Percentiles rank a stretch among this genome's conserved stretches.
Conservation (phyloP, 805 yeast genomes). For the Hyphopichia homilentoma region DNA sequence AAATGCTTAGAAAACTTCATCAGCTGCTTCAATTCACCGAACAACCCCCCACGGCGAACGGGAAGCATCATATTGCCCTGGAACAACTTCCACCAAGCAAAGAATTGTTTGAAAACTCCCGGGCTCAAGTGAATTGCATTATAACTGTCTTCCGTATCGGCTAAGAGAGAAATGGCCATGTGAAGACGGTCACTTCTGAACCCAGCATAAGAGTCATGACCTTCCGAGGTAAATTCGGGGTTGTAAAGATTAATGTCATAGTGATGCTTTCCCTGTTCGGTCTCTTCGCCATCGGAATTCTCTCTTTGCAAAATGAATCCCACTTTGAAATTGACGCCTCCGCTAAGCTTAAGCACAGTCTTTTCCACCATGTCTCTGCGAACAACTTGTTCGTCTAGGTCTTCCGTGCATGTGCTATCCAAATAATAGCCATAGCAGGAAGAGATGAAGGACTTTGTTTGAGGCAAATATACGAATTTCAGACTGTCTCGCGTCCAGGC, state of each 20-base stretch:
- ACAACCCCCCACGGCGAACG: constrained; percentile 68
- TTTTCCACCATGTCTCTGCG: constrained; percentile 39
- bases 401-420: constrained; percentile 14
- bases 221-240: constrained; percentile 43
- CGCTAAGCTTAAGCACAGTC: constrained; percentile 53
- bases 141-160: constrained; percentile 38
- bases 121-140: constrained; percentile 82
- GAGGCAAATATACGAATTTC: constrained; percentile 44
- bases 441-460: constrained; percentile 37
- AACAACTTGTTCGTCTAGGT: constrained; percentile 3
- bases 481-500: constrained; percentile 56
- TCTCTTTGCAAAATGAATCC: constrained; percentile 57
- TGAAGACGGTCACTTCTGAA: constrained; percentile 38
- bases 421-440: constrained; percentile 50
- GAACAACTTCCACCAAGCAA: constrained; percentile 83
- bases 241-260: constrained; percentile 54
- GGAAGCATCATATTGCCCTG: constrained; percentile 79
- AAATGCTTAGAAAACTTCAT: constrained; percentile 75
- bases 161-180: constrained; percentile 38
- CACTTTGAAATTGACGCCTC: constrained; percentile 55
- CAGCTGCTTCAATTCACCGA: constrained; percentile 50
- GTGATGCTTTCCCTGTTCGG: constrained; percentile 53
- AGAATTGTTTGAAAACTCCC: constrained; percentile 60
- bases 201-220: constrained; percentile 39
- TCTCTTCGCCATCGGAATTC: constrained; percentile 19